Conservation (phyloP, 1,284 basidiomycete genomes). For the Vanrija humicola region DNA sequence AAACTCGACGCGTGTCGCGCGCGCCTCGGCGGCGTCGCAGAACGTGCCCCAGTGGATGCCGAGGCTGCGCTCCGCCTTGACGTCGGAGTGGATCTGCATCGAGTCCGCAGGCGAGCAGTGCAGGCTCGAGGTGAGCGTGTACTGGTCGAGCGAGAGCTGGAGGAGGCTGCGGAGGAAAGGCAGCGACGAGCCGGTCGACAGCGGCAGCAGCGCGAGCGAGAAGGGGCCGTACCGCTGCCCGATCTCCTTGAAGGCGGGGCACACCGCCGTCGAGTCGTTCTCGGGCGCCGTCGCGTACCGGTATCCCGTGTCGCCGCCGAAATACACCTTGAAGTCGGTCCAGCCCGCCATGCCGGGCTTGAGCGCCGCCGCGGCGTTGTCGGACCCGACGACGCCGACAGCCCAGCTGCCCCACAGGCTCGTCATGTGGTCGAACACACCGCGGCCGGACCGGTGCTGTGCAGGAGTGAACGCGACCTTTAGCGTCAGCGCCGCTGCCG, state of each 20-base stretch:
- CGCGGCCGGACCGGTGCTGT: slow-evolving; percentile 47
- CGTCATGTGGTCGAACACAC: slow-evolving; percentile 46
- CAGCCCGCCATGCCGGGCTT: slow-evolving; percentile 31
- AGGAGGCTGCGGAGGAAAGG: slow-evolving; percentile 46
- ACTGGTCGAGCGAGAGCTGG: slow-evolving; percentile 46
- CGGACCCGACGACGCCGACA: slow-evolving; percentile 36
- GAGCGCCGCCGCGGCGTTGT: slow-evolving; percentile 15
- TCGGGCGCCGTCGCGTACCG: slow-evolving; percentile 45
- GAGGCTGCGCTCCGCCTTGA: slow-evolving; percentile 33
- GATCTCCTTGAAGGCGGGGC: slow-evolving; percentile 48
- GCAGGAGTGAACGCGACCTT: slow-evolving; percentile 47
- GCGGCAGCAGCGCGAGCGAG: slow-evolving; percentile 39
- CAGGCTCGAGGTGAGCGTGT: slow-evolving; percentile 45
- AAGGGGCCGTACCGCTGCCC: slow-evolving; percentile 41
- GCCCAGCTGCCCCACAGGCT: slow-evolving; percentile 49
- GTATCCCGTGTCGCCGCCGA: slow-evolving; percentile 49
- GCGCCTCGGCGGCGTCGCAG: slow-evolving; percentile 43
- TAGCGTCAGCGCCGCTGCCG: slow-evolving; percentile 22
- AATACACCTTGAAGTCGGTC: slow-evolving; percentile 44
- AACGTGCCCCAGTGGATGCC: slow-evolving; percentile 51
- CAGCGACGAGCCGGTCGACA: slow-evolving; percentile 46
- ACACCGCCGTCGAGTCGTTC: slow-evolving; percentile 35
- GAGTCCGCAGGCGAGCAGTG: slow-evolving; percentile 47
- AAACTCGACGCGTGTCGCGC: slow-evolving; percentile 47
- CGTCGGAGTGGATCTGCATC: slow-evolving; percentile 38